Percentiles rank a stretch among this genome's conserved stretches.
Conservation (phyloP, 129 eudicot species). For the Helianthus annuus region DNA sequence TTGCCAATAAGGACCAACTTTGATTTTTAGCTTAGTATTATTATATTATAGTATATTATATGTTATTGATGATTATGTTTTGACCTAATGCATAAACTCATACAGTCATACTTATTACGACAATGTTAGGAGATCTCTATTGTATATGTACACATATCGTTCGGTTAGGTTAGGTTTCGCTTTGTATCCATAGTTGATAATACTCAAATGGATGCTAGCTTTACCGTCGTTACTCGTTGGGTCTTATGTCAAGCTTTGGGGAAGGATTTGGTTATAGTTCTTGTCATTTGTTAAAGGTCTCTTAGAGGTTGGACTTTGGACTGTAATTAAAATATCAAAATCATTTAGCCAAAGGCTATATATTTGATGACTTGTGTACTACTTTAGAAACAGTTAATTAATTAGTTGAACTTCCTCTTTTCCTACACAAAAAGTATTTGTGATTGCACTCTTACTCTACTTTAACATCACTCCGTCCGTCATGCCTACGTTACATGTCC, state of each 20-base stretch:
- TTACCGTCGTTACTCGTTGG: neutral
- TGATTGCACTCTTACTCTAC: conserved; percentile 59
- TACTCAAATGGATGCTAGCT: neutral
- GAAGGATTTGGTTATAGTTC: neutral
- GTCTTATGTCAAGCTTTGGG: neutral
- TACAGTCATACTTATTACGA: neutral
- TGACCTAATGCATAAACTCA: neutral
- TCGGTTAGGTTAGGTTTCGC: neutral
- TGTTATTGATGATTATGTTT: neutral
- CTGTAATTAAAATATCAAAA: neutral
- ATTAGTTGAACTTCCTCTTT: conserved; percentile 16
- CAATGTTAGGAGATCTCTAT: neutral
- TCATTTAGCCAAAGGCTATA: neutral
- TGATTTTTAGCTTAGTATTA: neutral
- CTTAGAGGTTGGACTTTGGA: neutral
- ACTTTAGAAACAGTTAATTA: neutral
- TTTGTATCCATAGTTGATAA: neutral
- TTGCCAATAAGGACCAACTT: neutral
- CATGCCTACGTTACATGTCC: conserved; percentile 40
- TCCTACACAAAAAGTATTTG: conserved; percentile 36
- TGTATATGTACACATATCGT: neutral
- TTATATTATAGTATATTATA: neutral
- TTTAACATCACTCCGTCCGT: conserved; percentile 60
- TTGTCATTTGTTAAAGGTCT: neutral
- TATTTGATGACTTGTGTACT: neutral